These are phyloP conservation scores for Xanthoconium separans DNA, from an alignment of 1,284 basidiomycete species.

Conservation along the genomic window DNA sequence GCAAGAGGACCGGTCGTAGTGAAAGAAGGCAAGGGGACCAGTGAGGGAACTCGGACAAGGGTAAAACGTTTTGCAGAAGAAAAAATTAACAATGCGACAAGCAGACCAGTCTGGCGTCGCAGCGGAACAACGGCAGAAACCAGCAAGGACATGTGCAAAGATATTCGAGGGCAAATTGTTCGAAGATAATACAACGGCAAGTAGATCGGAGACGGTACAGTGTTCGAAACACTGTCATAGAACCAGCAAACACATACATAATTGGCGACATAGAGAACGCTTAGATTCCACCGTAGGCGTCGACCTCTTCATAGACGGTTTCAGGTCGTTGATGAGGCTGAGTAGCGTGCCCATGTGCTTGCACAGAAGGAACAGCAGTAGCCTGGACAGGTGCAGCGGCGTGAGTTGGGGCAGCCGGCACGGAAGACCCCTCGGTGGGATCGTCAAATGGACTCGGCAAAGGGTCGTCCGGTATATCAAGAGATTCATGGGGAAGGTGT, in stretches of 20 bases:
- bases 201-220: slow-evolving; percentile 21
- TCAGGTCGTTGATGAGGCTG: slow-evolving; percentile 34
- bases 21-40: not conserved
- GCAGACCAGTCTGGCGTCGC: slow-evolving; percentile 31
- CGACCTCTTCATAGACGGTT: slow-evolving; percentile 60
- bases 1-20: not conserved
- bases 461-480: slow-evolving; percentile 25
- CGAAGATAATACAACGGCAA: slow-evolving; percentile 27
- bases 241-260: slow-evolving; percentile 10
- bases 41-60: slow-evolving; percentile 10
- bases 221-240: slow-evolving; percentile 4
- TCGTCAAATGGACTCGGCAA: slow-evolving; percentile 33
- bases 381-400: not conserved
- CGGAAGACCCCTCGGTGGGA: slow-evolving; percentile 10
- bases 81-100: slow-evolving; percentile 14
- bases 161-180: not conserved
- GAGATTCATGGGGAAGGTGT: slow-evolving; percentile 13
- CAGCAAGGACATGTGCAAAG: slow-evolving; percentile 16
- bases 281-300: slow-evolving; percentile 66
- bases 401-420: slow-evolving; percentile 10
- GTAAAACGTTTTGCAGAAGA: slow-evolving; percentile 1
- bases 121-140: slow-evolving; percentile 24
- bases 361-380: slow-evolving; percentile 5
- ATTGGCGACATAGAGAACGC: not conserved
- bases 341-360: slow-evolving; percentile 4